These are phyloP conservation scores for Lobulomyces angularis DNA, from an alignment of 192 early-diverging fungal species.

Conservation along the genomic window DNA sequence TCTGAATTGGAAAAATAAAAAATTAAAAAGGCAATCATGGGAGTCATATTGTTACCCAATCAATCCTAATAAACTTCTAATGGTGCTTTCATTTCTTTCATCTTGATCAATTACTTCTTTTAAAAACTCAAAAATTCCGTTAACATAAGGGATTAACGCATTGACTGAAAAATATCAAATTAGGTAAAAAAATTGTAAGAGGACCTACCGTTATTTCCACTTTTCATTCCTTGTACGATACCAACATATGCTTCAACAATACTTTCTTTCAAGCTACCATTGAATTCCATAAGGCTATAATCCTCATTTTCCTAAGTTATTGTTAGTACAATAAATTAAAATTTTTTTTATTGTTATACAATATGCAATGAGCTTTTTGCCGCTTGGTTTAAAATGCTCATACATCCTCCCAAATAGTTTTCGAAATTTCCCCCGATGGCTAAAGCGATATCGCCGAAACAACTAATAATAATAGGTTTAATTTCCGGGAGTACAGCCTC, in stretches of 20 bases:
- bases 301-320: not conserved
- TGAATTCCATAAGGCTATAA: not conserved
- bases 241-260: conserved; percentile 94
- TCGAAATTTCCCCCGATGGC: conserved; percentile 81
- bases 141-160: conserved; percentile 45
- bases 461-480: conserved; percentile 86
- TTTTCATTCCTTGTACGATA: conserved; percentile 83
- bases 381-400: conserved; percentile 80
- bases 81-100: conserved; percentile 53
- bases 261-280: conserved; percentile 37
- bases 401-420: conserved; percentile 63
- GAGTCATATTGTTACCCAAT: conserved; percentile 45
- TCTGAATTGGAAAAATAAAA: conserved; percentile 26
- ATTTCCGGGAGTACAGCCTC: conserved; percentile 58
- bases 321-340: too few species aligned
- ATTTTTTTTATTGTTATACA: conserved; percentile 8
- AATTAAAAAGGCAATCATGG: not conserved
- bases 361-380: conserved; percentile 5
- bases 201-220: conserved; percentile 49
- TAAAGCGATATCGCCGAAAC: conserved; percentile 96
- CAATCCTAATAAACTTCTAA: conserved; percentile 70
- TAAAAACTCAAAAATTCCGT: conserved; percentile 71
- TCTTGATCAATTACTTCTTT: conserved; percentile 46
- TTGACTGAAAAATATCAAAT: conserved; percentile 32
- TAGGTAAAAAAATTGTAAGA: conserved; percentile 8